Evolutionary conservation across 768 basidiomycete species (phyloP).

Genomic region (Hygrocybe coccinea): DNA sequence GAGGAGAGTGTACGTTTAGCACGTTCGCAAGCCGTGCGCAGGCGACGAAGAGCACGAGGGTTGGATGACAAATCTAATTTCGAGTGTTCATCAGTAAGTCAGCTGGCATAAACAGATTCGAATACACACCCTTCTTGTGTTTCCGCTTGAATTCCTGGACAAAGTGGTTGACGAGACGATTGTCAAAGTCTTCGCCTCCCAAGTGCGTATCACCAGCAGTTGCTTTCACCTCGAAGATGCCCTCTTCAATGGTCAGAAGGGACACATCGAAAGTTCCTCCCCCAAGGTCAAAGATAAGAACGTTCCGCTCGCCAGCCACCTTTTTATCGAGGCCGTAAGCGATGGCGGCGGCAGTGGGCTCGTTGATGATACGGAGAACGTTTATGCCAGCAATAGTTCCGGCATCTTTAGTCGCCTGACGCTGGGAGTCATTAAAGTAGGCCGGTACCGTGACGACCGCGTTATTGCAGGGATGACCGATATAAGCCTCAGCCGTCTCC

Average conservation of each 20-base stretch:
- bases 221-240: constrained; percentile 98
- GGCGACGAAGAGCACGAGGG: constrained; percentile 92
- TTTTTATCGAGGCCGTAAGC: constrained; percentile 98
- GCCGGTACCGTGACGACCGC: constrained; percentile 99
- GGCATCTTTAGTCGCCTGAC: constrained; percentile 98
- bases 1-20: constrained; percentile 98
- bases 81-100: not conserved
- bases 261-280: constrained; percentile 99
- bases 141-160: constrained; percentile 96
- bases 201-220: constrained; percentile 99
- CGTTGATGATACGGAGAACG: constrained; percentile 99
- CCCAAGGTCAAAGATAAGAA: constrained; percentile 98
- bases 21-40: constrained; percentile 96
- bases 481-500: constrained; percentile 98
- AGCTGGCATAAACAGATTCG: constrained; percentile 1
- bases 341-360: constrained; percentile 98
- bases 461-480: constrained; percentile 97
- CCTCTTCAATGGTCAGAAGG: constrained; percentile 93
- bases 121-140: constrained; percentile 79
- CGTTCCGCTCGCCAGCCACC: constrained; percentile 92
- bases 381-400: constrained; percentile 97
- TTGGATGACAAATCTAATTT: constrained; percentile 75
- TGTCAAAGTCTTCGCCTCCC: constrained; percentile 99
- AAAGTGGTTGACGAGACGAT: constrained; percentile 95
- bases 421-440: constrained; percentile 99